phyloP scores from a whole-genome alignment of 208 protist species.

The Borovskyia barvae region DNA sequence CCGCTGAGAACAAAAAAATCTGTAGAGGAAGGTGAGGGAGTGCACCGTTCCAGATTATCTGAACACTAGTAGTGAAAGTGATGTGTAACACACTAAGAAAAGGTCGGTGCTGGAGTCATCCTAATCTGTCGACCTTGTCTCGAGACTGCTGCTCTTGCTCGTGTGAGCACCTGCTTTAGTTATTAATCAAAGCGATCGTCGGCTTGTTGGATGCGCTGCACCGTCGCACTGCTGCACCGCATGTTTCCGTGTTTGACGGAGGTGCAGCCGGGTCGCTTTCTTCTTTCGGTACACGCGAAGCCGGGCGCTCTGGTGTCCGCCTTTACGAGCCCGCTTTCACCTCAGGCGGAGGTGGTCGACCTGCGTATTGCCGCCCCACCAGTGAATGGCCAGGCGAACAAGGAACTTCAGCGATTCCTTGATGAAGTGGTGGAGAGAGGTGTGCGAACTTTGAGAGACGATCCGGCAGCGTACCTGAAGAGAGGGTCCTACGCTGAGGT shows the following conservation, averaged over 20 bases:
- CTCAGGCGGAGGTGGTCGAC: slow-evolving; percentile 35
- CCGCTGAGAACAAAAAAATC: no score
- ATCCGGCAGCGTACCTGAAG: slow-evolving; percentile 15
- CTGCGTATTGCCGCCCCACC: slow-evolving; percentile 69
- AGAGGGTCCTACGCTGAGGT: slow-evolving; percentile 24
- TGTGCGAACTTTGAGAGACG: slow-evolving; percentile 16
- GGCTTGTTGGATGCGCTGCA: no score
- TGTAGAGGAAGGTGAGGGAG: no score
- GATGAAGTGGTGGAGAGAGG: slow-evolving; percentile 43
- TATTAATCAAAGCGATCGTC: no score
- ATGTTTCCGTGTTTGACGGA: slow-evolving; percentile 58
- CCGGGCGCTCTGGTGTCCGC: slow-evolving; percentile 57
- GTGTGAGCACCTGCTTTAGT: no score
- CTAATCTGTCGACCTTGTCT: no score
- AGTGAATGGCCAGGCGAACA: slow-evolving; percentile 78
- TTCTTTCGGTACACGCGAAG: slow-evolving; percentile 65
- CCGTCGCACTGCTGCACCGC: no score
- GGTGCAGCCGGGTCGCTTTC: slow-evolving; percentile 41
- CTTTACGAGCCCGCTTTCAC: slow-evolving; percentile 29
- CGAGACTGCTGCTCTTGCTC: no score
- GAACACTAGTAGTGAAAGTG: no score
- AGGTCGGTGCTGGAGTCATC: no score
- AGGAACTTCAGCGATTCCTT: slow-evolving; percentile 68
- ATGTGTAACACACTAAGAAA: no score
- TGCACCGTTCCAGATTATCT: no score